Base-by-base conservation (phyloP, 805 yeast species). In the Spencermartinsiella europaea region DNA sequence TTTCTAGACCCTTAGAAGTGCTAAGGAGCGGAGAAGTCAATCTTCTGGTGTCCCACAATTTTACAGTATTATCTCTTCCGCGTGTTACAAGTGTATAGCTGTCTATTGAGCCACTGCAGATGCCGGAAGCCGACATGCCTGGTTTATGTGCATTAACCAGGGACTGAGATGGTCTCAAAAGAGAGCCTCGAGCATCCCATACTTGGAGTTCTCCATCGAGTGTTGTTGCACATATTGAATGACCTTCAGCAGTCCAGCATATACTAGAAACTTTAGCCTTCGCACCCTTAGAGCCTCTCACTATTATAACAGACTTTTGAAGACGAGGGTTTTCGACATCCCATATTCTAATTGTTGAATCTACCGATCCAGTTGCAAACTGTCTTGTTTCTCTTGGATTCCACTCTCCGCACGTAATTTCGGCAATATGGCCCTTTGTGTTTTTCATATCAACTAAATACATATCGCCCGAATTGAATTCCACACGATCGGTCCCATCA, bases 271-370 rank as follows among this genome's bases (percentile, higher is more conserved):
- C 44, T 47, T 43, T 50, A 14, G 40, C 45, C n/a, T 49, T 49
- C 8, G 55, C 46, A 20, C 45, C 49, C 21, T 49, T 52, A 3
- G 51, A 20, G 15, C 54, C 40, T 20, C 60, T 54, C 28, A 59
- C 52, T 22, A 59, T 57, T 20, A 64, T 61, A 19, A 64, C 63
- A 10, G 57, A 48, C 38, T 52, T 51, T 35, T 64, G 65, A 17
- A 53, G 22, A 10, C 54, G 50, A 21, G 44, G 38, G 3, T 45
- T 48, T 31, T 50, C 44, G 5, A 48, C 52, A 44, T 67, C 70
- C 71, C 71, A 67, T 7, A 65, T 49, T 4, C 71, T 50, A 2
- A 68, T 54, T 1, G 72, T 67, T 5, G 61, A 54, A 46, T 67
- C 71, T 5, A 40, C 41, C 1, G 62, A 48, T 1, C 54, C 47